Evolutionary conservation across 805 yeast species (phyloP).

Genomic region (Cyberlindnera sargentensis): DNA sequence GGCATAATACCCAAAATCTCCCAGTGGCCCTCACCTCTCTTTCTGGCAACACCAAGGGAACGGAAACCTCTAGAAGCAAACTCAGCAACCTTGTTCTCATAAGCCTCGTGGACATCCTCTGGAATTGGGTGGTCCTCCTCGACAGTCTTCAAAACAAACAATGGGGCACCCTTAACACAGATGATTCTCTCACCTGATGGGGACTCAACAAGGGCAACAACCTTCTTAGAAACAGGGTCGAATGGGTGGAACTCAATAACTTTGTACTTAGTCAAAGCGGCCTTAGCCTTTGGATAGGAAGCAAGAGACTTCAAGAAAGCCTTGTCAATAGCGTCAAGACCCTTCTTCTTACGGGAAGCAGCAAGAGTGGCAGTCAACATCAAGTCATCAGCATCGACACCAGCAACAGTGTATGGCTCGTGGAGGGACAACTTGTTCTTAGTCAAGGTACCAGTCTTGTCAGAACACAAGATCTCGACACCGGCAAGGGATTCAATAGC

Average conservation of each 20-base stretch:
- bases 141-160: conserved; percentile 92
- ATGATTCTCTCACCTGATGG: conserved; percentile 93
- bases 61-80: conserved; percentile 98
- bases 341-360: conserved; percentile 97
- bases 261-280: conserved; percentile 88
- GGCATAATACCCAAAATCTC: conserved; percentile 97
- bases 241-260: conserved; percentile 94
- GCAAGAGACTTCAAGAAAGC: conserved; percentile 91
- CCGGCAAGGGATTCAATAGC: conserved; percentile 97
- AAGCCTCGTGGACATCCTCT: conserved; percentile 88
- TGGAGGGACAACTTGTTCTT: conserved; percentile 93
- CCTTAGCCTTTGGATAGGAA: conserved; percentile 86
- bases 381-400: conserved; percentile 92
- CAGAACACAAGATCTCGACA: conserved; percentile 96
- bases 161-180: conserved; percentile 98
- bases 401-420: conserved; percentile 97
- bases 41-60: conserved; percentile 97
- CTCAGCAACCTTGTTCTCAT: conserved; percentile 95
- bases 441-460: conserved; percentile 97
- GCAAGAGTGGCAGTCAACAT: conserved; percentile 98
- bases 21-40: conserved; percentile 98
- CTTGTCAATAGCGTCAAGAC: conserved; percentile 95
- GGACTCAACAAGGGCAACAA: conserved; percentile 89
- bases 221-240: conserved; percentile 97
- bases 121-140: conserved; percentile 96